Evolutionary conservation across 2,329 filamentous ascomycete species (phyloP), one percentile per base, ranked within the genome.

Genomic region (Corynespora cassiicola): DNA sequence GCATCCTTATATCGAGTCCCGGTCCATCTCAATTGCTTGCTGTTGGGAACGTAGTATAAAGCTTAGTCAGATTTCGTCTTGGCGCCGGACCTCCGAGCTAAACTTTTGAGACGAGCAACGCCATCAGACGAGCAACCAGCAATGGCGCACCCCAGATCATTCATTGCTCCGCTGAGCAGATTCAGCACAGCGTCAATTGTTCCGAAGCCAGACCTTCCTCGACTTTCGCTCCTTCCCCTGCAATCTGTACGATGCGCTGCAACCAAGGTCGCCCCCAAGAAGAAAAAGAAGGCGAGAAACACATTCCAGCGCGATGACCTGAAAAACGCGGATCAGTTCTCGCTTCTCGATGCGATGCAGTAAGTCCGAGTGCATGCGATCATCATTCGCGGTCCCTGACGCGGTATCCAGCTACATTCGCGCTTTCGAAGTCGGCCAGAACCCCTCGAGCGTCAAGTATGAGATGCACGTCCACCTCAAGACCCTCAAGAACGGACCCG

Each of bases 291-390:
- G 71, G 76, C 80, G 8, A 82, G 80, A 47, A 82, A 80, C 49
- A 79, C 82, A 20, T 90, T 84, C 65, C 79, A 83, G 50, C 75
- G 78, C 42, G 77, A 78, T 47, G 76, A 84, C 47, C 68, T 92
- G 49, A 80, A 80, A 47, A 75, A 82, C 50, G 80, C 83, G 27
- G 77, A 89, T 22, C 85, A 88, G 60, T 96, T 87, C 62, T 82
- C 90, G 1, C 77, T 99, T 20, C 87, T 89, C 53, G 94, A 99
- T 75, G 95, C 94, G 11, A 94, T 99, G 83, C 83, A 91, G 89
- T 90, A 72, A 41, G 77, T 63, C 12, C 25, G 16, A 6, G 11
- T 23, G 31, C 10, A 18, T 18, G 34, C 17, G 19, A 15, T 34
- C 27, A 19, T 34, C 30, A 15, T 36, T 7, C 27, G 28, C 50